Conservation (phyloP, 2,329 filamentous ascomycete genomes). For the Sarocladium strictum region DNA sequence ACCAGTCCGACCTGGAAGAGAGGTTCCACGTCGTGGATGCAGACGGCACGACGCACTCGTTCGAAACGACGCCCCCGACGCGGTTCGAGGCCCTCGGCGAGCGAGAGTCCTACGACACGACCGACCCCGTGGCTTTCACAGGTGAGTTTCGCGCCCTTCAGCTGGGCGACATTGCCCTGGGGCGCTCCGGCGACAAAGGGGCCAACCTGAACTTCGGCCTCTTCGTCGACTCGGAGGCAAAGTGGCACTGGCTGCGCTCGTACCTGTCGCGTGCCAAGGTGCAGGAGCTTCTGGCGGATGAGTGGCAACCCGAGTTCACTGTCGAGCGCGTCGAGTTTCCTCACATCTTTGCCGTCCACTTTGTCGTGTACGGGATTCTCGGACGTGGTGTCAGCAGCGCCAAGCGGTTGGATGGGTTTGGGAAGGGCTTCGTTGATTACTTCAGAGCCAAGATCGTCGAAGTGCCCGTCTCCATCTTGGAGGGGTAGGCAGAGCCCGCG, state of each 20-base stretch:
- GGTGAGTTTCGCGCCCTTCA: no score
- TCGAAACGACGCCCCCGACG: not conserved
- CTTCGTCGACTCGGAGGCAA: conserved; percentile 35
- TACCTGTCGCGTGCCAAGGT: conserved; percentile 34
- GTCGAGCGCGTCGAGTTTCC: conserved; percentile 43
- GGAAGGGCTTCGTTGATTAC: conserved; percentile 47
- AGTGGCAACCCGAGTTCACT: conserved; percentile 24
- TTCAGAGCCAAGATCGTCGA: conserved; percentile 22
- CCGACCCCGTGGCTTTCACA: no score
- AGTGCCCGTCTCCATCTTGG: not conserved
- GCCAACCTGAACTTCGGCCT: conserved; percentile 38
- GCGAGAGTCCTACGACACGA: conserved; percentile 18
- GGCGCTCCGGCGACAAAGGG: conserved; percentile 34
- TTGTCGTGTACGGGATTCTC: conserved; percentile 41
- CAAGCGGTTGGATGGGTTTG: conserved; percentile 39
- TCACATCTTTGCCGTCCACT: conserved; percentile 39
- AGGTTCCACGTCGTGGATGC: conserved; percentile 17
- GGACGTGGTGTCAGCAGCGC: conserved; percentile 42
- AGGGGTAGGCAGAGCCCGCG: no score
- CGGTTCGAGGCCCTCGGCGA: conserved; percentile 10
- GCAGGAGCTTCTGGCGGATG: conserved; percentile 27
- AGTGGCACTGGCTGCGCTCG: conserved; percentile 38
- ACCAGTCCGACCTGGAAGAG: conserved; percentile 26
- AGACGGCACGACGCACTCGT: no score
- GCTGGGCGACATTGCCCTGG: conserved; percentile 24